phyloP scores from a whole-genome alignment of 495 filamentous ascomycete genomes.

The Immersiella caudata region DNA sequence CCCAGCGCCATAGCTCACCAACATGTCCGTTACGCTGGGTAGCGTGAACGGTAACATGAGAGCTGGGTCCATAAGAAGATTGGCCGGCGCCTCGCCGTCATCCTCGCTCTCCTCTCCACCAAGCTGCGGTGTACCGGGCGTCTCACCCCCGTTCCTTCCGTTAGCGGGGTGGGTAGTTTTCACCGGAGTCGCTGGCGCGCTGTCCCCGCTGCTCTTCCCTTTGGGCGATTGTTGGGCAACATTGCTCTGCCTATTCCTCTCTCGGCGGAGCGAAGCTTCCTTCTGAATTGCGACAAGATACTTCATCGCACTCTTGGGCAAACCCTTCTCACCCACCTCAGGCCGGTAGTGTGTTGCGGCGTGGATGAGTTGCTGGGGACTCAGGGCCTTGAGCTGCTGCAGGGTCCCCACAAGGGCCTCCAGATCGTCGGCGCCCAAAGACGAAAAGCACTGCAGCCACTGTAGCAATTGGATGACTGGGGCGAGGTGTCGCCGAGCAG shows the following conservation, averaged over 20 bases:
- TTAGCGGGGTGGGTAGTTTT: constrained; percentile 35
- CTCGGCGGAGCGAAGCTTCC: constrained; percentile 62
- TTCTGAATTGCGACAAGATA: constrained; percentile 81
- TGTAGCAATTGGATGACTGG: constrained; percentile 94
- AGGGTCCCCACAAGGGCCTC: constrained; percentile 83
- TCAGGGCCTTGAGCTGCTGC: constrained; percentile 82
- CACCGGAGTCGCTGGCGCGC: constrained; percentile 44
- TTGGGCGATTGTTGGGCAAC: constrained; percentile 36
- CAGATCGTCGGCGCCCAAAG: constrained; percentile 82
- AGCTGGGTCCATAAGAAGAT: constrained; percentile 82
- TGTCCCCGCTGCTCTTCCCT: constrained; percentile 34
- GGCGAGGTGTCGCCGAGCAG: constrained; percentile 79
- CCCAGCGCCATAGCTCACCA: constrained; percentile 90
- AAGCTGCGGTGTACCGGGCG: constrained; percentile 26
- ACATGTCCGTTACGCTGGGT: constrained; percentile 96
- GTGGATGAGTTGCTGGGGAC: constrained; percentile 88
- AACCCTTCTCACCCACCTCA: constrained; percentile 91
- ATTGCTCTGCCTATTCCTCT: constrained; percentile 38
- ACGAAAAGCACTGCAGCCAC: constrained; percentile 98
- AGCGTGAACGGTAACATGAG: constrained; percentile 93
- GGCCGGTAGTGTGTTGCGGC: constrained; percentile 88
- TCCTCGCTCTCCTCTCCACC: constrained; percentile 47
- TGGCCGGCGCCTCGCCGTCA: constrained; percentile 64
- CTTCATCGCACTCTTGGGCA: constrained; percentile 83
- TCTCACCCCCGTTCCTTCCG: constrained; percentile 23